Conservation (phyloP, 208 protist species). For the Leishmania amazonensis region DNA sequence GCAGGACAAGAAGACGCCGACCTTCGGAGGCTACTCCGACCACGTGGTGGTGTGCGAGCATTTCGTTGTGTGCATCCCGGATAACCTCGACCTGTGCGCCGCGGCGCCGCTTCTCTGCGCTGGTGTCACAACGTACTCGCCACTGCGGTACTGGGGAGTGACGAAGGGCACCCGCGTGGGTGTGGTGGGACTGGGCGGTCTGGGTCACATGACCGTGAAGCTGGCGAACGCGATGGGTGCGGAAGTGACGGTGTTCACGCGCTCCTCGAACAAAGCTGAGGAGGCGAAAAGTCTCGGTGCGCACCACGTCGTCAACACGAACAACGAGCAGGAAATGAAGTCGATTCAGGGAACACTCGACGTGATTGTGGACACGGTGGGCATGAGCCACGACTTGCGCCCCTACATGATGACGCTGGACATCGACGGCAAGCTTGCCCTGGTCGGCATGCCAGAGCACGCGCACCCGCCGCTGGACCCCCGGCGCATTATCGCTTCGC, state of each 20-base stretch:
- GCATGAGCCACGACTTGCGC: slow-evolving; percentile 44
- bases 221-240: slow-evolving; percentile 81
- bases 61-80: slow-evolving; percentile 74
- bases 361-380: slow-evolving; percentile 75
- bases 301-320: slow-evolving; percentile 62
- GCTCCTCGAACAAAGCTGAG: slow-evolving; percentile 58
- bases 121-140: slow-evolving; percentile 88
- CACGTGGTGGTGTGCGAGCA: slow-evolving; percentile 68
- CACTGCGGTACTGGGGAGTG: slow-evolving; percentile 71
- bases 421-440: slow-evolving; percentile 49
- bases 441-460: slow-evolving; percentile 61
- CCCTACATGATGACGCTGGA: slow-evolving; percentile 56
- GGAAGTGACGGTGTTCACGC: slow-evolving; percentile 86
- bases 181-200: slow-evolving; percentile 85
- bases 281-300: slow-evolving; percentile 70
- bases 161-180: slow-evolving; percentile 64
- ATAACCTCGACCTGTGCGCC: slow-evolving; percentile 51
- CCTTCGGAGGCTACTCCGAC: slow-evolving; percentile 71
- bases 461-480: slow-evolving; percentile 43
- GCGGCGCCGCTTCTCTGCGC: slow-evolving; percentile 90
- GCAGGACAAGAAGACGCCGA: slow-evolving; percentile 42
- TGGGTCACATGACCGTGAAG: slow-evolving; percentile 92
- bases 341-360: slow-evolving; percentile 46
- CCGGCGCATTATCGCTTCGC: slow-evolving; percentile 9
- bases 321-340: slow-evolving; percentile 58